phyloP scores from a whole-genome alignment of 106 monocot genomes.

The Phalaenopsis equestris region DNA sequence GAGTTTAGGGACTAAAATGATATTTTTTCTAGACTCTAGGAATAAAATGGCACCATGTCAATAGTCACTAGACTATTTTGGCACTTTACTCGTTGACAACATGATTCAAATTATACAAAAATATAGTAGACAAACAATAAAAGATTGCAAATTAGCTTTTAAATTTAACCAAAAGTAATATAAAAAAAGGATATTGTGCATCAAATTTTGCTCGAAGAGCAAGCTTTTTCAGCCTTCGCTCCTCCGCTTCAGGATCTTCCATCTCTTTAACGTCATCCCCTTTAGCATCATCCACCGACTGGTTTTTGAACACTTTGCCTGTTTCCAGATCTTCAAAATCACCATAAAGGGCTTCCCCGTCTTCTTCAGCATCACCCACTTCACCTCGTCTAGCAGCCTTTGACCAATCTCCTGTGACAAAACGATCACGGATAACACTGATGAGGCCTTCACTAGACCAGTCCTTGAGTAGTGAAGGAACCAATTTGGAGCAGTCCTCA shows the following conservation, averaged over 20 bases:
- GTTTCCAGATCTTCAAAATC: slow-evolving; percentile 96
- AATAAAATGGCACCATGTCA: too few species aligned
- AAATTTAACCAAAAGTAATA: not conserved
- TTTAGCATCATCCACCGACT: slow-evolving; percentile 16
- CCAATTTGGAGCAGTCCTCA: slow-evolving; percentile 79
- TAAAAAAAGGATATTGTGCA: slow-evolving; percentile 76
- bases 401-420: slow-evolving; percentile 89
- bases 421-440: slow-evolving; percentile 68
- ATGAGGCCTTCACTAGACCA: slow-evolving; percentile 71
- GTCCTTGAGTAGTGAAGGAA: slow-evolving; percentile 42
- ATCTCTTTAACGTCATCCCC: slow-evolving; percentile 10
- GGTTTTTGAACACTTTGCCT: slow-evolving; percentile 34
- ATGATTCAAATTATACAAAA: not conserved
- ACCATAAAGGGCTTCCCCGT: slow-evolving; percentile 41
- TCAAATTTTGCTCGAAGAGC: slow-evolving; percentile 95
- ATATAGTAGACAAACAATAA: not conserved
- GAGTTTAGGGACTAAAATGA: too few species aligned
- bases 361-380: slow-evolving; percentile 32
- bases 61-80: too few species aligned
- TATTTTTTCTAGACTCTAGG: too few species aligned
- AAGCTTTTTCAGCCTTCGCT: slow-evolving; percentile 81
- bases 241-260: slow-evolving; percentile 39
- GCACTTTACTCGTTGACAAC: not conserved
- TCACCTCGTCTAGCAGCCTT: slow-evolving; percentile 65
- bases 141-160: not conserved